phyloP scores from a whole-genome alignment of 257 asterid species.

The Solanum chilense region DNA sequence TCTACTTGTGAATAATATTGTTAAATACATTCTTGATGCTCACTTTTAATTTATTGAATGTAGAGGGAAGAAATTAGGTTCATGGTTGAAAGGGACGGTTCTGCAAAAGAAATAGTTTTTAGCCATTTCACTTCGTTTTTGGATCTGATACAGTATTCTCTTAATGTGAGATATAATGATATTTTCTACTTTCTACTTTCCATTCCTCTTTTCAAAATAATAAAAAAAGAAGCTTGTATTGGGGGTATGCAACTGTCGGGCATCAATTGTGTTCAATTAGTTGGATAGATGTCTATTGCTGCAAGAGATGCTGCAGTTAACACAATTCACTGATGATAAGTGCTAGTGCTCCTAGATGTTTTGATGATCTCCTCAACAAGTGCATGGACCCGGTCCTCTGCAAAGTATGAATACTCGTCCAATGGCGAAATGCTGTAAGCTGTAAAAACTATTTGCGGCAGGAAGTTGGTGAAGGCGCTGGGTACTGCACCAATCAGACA shows the following conservation, averaged over 20 bases:
- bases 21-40: neutral
- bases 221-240: neutral
- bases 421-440: too few relatives aligned
- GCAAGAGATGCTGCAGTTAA: too few relatives aligned
- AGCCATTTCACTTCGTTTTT: slow-evolving; percentile 85
- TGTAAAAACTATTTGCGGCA: too few relatives aligned
- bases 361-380: too few relatives aligned
- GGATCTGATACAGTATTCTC: slow-evolving; percentile 79
- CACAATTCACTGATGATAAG: neutral
- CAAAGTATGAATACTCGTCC: too few relatives aligned
- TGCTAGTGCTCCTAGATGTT: neutral
- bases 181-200: neutral
- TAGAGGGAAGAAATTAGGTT: slow-evolving; percentile 79
- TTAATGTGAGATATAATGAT: neutral
- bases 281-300: too few relatives aligned
- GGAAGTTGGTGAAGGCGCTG: too few relatives aligned
- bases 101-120: slow-evolving; percentile 90
- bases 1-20: neutral
- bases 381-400: too few relatives aligned
- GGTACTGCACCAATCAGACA: too few relatives aligned
- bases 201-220: neutral
- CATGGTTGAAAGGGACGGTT: slow-evolving; percentile 51
- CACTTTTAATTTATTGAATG: slow-evolving; percentile 9
- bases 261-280: too few relatives aligned
- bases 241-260: slow-evolving; percentile 38